A percentile compares a stretch with the other conserved stretches of the same genome.
Evolutionary conservation across 768 basidiomycete species (phyloP).

Genomic region (Lactarius sp.): DNA sequence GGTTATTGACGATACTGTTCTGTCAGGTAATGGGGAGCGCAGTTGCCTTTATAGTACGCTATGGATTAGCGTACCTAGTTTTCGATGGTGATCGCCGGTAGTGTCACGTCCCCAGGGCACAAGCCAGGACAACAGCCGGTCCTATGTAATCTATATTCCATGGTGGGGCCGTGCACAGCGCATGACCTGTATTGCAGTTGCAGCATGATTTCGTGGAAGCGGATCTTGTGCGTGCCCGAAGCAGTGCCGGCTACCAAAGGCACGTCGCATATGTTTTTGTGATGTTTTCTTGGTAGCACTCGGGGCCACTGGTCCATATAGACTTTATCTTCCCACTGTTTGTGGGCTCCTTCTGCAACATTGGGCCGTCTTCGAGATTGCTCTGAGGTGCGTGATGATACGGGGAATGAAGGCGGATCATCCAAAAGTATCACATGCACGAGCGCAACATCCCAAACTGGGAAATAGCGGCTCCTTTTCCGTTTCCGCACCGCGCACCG

Average conservation of each 20-base stretch:
- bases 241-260: neutral
- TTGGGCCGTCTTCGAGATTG: no score
- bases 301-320: neutral
- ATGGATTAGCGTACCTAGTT: constrained; percentile 82
- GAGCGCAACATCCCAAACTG: neutral
- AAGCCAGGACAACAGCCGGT: no score
- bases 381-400: no score
- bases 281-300: neutral
- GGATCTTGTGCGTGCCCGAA: neutral
- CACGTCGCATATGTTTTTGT: neutral
- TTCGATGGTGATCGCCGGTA: constrained; percentile 90
- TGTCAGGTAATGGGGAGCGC: constrained; percentile 65
- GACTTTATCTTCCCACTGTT: neutral
- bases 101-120: neutral
- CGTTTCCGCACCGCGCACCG: no score
- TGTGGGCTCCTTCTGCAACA: neutral
- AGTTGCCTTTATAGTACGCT: constrained; percentile 80
- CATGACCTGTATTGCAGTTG: neutral
- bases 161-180: neutral
- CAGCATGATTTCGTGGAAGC: neutral
- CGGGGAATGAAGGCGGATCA: neutral
- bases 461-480: neutral
- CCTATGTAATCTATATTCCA: no score
- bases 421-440: constrained; percentile 14
- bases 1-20: neutral